Percentiles rank a stretch among this genome's conserved stretches.
Conservation (phyloP, 257 asterid species). For the Solanum sparsipilum region DNA sequence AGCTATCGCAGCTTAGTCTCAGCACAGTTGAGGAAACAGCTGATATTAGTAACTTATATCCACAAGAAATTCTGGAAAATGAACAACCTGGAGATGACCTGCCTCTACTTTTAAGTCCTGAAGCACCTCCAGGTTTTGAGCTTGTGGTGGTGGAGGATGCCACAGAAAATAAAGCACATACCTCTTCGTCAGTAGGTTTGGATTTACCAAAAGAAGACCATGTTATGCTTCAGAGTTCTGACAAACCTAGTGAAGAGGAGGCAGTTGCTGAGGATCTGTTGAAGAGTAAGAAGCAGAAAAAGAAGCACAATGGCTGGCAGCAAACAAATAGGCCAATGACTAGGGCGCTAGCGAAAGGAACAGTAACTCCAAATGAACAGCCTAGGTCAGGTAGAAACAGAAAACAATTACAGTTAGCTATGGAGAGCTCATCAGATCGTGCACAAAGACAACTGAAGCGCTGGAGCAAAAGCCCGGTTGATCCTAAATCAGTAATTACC, state of each 20-base stretch:
- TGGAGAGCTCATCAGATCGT: neutral
- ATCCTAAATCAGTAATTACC: neutral
- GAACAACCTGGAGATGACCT: neutral
- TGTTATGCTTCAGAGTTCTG: neutral
- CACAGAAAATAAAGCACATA: neutral
- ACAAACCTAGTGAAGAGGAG: neutral
- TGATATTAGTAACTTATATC: neutral
- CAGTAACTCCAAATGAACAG: neutral
- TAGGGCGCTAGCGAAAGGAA: neutral
- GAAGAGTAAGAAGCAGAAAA: neutral
- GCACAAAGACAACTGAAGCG: conserved; percentile 14
- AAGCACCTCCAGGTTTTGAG: conserved; percentile 34
- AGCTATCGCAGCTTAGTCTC: neutral
- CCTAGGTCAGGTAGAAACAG: neutral
- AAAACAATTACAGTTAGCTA: neutral
- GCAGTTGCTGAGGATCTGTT: neutral
- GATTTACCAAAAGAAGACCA: neutral
- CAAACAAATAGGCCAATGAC: neutral
- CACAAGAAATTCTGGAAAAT: conserved; percentile 1
- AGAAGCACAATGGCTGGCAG: neutral
- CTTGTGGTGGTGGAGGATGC: conserved; percentile 4
- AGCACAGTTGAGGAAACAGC: neutral
- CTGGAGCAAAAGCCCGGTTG: neutral
- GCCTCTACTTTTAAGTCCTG: conserved; percentile 6
- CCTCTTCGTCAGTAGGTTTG: neutral